phyloP scores from a whole-genome alignment of 441 rosid genomes.

The Kokia cookei region DNA sequence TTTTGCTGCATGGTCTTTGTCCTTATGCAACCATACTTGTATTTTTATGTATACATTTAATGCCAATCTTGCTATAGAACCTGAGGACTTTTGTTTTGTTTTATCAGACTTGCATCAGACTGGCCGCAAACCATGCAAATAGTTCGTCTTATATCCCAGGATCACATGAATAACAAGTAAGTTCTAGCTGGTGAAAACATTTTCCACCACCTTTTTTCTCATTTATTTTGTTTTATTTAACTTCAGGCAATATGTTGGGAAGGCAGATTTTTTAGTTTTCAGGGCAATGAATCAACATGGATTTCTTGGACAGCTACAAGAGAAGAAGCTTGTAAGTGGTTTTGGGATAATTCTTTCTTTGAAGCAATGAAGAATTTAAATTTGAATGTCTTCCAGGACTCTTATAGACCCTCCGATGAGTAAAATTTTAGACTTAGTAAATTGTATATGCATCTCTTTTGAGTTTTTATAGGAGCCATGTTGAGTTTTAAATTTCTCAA shows the following conservation, averaged over 20 bases:
- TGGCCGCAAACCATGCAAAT: slow-evolving; percentile 99
- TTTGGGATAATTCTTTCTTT: slow-evolving; percentile 14
- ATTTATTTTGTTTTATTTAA: slow-evolving; percentile 7
- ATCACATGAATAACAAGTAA: slow-evolving; percentile 98
- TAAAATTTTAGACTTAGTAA: background rate
- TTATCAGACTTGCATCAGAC: slow-evolving; percentile 88
- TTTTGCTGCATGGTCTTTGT: background rate
- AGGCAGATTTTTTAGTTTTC: slow-evolving; percentile 93
- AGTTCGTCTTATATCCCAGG: slow-evolving; percentile 93
- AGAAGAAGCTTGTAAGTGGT: slow-evolving; percentile 92
- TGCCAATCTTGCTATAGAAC: background rate
- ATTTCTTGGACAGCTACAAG: slow-evolving; percentile 91
- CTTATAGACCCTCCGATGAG: background rate
- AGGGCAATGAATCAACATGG: slow-evolving; percentile 98
- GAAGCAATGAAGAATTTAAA: background rate
- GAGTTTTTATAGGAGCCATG: background rate
- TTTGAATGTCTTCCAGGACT: background rate
- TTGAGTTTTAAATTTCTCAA: slow-evolving; percentile 8
- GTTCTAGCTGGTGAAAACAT: slow-evolving; percentile 12
- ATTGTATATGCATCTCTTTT: background rate
- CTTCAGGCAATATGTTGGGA: slow-evolving; percentile 89
- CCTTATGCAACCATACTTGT: background rate
- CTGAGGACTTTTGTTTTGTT: slow-evolving; percentile 15
- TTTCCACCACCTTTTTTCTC: slow-evolving; percentile 1
- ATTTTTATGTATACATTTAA: background rate